Conservation (phyloP, 805 yeast genomes). For the Yarrowia divulgata region DNA sequence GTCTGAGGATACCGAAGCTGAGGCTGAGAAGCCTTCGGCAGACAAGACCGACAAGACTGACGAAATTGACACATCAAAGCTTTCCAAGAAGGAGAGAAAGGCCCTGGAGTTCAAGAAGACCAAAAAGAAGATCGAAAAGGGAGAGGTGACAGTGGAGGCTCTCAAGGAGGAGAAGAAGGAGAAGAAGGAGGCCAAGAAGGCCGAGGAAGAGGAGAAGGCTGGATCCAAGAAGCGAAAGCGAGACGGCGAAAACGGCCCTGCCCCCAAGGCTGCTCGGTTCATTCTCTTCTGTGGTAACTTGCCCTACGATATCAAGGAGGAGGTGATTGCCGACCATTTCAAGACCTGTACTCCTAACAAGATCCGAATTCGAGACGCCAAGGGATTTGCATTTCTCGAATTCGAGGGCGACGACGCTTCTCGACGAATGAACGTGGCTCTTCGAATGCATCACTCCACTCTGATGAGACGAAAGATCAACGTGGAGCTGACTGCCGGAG, state of each 20-base stretch:
- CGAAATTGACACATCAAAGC: slow-evolving; percentile 40
- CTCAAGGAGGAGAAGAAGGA: slow-evolving; percentile 48
- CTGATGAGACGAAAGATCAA: slow-evolving; percentile 80
- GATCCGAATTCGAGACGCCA: slow-evolving; percentile 70
- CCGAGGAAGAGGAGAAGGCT: slow-evolving; percentile 43
- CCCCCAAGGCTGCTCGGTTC: slow-evolving; percentile 76
- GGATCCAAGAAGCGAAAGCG: slow-evolving; percentile 59
- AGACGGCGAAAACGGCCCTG: slow-evolving; percentile 45
- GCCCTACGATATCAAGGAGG: slow-evolving; percentile 72
- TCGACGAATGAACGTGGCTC: slow-evolving; percentile 81
- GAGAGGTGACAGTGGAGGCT: slow-evolving; percentile 49
- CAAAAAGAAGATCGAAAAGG: slow-evolving; percentile 53
- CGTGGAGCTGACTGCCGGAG: slow-evolving; percentile 97
- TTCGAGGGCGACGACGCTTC: slow-evolving; percentile 75
- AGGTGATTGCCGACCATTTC: slow-evolving; percentile 74
- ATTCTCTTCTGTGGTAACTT: slow-evolving; percentile 89
- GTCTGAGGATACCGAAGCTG: neutral
- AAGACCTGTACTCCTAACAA: slow-evolving; percentile 70
- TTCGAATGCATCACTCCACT: slow-evolving; percentile 79
- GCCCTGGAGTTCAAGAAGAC: slow-evolving; percentile 46
- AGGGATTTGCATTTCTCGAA: slow-evolving; percentile 92
- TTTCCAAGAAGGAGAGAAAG: slow-evolving; percentile 48
- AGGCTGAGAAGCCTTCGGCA: too few relatives aligned
- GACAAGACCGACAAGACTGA: neutral
- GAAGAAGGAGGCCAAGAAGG: slow-evolving; percentile 48